Base-by-base conservation (phyloP, 1,139 yeast species). In the Lodderomyces beijingensis region DNA sequence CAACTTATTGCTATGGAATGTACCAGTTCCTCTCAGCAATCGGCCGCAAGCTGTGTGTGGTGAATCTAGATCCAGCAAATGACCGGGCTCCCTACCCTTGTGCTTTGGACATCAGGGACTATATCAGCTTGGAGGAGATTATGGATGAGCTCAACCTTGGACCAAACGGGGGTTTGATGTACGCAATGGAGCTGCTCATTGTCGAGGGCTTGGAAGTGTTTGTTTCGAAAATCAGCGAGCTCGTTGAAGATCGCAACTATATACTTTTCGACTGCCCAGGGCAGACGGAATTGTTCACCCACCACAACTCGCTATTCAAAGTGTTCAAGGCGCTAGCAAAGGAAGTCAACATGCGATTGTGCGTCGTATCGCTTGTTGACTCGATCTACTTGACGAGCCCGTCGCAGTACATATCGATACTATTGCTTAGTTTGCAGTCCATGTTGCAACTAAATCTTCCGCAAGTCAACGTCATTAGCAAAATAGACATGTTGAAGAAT, bases 21-120 rank as follows among this genome's bases (percentile, higher is more conserved):
- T 74, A 74, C 46, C 97, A 91, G 65, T 91, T 93, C 54, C 70
- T 89, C 47, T 80, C 84, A 38, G 96, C 97, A 1, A 87, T 93
- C 30, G 99, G 99, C 5, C 67, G 99, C 37, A 84, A 86, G 46
- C 79, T 86, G 37, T 70, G 85, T 25, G 72, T 91, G 3, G 68
- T 93, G 21, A 93, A 93, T 51, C 66, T 93, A 40, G 99, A 93
- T 51, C 96, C 97, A 0, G 98, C 99, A 1, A 93, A 93, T 54
- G 97, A 89, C 53, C 59, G 71, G 27, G 52, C 83, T 16, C 82
- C 85, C 4, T 93, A 93, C 50, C 86, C 87, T 1, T 82, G 89
- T 49, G 84, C 85, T 0, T 62, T 93, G 28, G 97, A 93, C 53
- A 87, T 93, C 27, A 65, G 97, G 39, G 96, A 91, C 51, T 84